These are phyloP conservation scores for Elongisporangium senticosum DNA, from an alignment of 352 stramenopile genomes.

Conservation along the genomic window DNA sequence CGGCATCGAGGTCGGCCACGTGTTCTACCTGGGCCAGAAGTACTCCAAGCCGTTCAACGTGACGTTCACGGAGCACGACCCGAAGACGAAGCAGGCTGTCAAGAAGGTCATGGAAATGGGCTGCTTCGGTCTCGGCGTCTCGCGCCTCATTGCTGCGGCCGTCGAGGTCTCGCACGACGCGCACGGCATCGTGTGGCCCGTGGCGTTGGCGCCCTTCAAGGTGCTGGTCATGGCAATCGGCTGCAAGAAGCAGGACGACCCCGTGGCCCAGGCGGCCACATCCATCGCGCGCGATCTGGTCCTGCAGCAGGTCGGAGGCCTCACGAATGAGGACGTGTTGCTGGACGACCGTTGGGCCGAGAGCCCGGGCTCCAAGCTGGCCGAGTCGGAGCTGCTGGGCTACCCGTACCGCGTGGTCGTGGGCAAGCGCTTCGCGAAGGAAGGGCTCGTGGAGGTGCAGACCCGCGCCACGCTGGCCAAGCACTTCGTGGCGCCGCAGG, in stretches of 20 bases:
- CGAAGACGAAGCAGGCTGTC: conserved; percentile 24
- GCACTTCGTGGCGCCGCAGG: conserved; percentile 37
- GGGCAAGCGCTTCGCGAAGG: conserved; percentile 69
- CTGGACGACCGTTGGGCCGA: conserved; percentile 83
- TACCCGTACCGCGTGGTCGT: conserved; percentile 84
- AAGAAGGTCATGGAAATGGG: conserved; percentile 81
- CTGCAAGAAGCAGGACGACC: conserved; percentile 45
- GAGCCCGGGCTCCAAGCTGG: conserved; percentile 72
- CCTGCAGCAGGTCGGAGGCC: conserved; percentile 18
- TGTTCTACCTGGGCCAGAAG: conserved; percentile 88
- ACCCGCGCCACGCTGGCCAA: conserved; percentile 62
- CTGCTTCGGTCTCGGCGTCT: conserved; percentile 85
- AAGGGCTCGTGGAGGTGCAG: conserved; percentile 75
- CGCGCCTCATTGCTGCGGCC: conserved; percentile 68
- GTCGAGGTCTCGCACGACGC: conserved; percentile 79
- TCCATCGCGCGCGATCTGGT: conserved; percentile 51
- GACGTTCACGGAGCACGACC: conserved; percentile 35
- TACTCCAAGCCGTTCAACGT: conserved; percentile 81
- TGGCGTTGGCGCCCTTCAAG: conserved; percentile 76
- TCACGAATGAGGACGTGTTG: conserved; percentile 54
- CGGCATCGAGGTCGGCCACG: conserved; percentile 86
- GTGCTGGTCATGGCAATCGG: conserved; percentile 75
- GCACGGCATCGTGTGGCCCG: conserved; percentile 77
- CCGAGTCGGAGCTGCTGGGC: conserved; percentile 81
- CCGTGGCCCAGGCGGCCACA: conserved; percentile 33